Evolutionary conservation across 2,329 filamentous ascomycete genomes (phyloP).

Genomic region (Cytospora piceicola): DNA sequence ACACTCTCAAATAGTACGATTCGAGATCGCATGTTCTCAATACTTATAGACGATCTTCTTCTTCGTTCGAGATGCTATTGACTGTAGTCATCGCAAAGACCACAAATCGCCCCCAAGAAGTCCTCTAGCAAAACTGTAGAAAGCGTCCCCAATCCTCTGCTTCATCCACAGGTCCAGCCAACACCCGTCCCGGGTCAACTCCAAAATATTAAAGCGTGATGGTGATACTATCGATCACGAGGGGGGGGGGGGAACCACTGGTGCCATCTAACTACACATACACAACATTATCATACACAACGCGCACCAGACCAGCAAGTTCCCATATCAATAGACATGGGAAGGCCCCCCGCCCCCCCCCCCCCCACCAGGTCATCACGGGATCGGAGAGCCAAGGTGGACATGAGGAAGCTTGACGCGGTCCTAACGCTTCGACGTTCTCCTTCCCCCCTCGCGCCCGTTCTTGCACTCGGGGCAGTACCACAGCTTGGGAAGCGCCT

Average conservation of each 20-base stretch:
- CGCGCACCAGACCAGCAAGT: background rate
- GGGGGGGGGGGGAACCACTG: background rate
- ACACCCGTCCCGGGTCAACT: background rate
- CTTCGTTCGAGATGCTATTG: background rate
- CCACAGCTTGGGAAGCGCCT: conserved; percentile 77
- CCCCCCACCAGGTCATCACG: background rate
- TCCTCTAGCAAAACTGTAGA: background rate
- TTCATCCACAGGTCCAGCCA: background rate
- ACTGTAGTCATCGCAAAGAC: background rate
- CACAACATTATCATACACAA: background rate
- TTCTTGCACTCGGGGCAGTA: conserved; percentile 79
- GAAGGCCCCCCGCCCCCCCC: background rate
- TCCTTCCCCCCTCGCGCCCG: conserved; percentile 61
- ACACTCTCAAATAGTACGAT: background rate
- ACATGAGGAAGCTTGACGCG: conserved; percentile 12
- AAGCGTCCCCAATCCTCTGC: background rate
- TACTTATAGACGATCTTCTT: background rate
- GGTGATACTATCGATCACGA: background rate
- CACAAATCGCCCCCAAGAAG: background rate
- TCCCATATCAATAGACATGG: background rate
- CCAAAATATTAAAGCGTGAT: background rate
- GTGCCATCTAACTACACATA: background rate
- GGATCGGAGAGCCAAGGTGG: conserved; percentile 17
- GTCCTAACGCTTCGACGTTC: conserved; percentile 51
- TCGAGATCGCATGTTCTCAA: conserved; percentile 7